phyloP scores from a whole-genome alignment of 306 rosid species.

The Alnus glutinosa region DNA sequence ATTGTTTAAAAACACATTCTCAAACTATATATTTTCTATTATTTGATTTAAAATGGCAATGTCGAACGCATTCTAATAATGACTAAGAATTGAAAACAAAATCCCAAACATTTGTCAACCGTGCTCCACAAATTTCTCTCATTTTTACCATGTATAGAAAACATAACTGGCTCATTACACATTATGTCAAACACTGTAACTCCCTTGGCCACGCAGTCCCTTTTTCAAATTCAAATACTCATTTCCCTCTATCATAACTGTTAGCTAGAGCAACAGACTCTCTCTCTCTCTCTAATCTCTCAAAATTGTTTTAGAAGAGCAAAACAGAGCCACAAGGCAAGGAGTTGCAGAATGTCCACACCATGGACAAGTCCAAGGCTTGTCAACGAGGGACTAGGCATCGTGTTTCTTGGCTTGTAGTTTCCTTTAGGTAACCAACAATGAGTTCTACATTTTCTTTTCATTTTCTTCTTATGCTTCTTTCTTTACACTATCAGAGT shows the following conservation, averaged over 20 bases:
- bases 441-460: not conserved
- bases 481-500: too few species aligned
- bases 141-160: constrained; percentile 27
- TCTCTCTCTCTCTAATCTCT: constrained; percentile 1
- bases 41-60: too few species aligned
- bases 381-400: constrained; percentile 33
- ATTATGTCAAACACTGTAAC: constrained; percentile 38
- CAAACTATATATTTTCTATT: too few species aligned
- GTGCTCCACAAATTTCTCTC: constrained; percentile 36
- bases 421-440: constrained; percentile 42
- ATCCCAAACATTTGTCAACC: not conserved
- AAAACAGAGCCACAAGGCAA: not conserved
- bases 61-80: too few species aligned
- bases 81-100: too few species aligned
- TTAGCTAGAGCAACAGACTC: too few species aligned
- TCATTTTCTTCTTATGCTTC: not conserved
- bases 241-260: constrained; percentile 22
- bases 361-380: constrained; percentile 30
- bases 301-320: not conserved
- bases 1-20: too few species aligned
- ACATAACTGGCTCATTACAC: constrained; percentile 40
- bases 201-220: constrained; percentile 10
- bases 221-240: constrained; percentile 37
- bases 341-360: constrained; percentile 35
- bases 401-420: constrained; percentile 49